These are phyloP conservation scores for Xylogone sp. DNA, from an alignment of 2,329 filamentous ascomycete species.

Conservation along the genomic window DNA sequence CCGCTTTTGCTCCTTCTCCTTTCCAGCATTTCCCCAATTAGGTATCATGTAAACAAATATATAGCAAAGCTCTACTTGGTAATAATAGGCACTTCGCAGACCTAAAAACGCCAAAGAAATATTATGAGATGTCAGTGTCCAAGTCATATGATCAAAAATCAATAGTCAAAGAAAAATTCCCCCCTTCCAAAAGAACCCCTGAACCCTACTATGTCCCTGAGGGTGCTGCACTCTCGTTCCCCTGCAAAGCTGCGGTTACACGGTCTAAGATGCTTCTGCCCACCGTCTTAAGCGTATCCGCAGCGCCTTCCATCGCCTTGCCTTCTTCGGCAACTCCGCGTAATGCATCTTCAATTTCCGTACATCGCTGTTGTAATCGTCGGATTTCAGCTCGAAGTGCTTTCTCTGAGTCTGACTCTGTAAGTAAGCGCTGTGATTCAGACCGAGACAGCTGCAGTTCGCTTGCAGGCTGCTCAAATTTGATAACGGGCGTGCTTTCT, in stretches of 20 bases:
- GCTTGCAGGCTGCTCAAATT: neutral
- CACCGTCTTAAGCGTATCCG: slow-evolving; percentile 16
- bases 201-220: neutral
- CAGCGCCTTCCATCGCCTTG: slow-evolving; percentile 20
- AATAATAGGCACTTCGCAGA: neutral
- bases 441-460: neutral
- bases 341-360: slow-evolving; percentile 20
- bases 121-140: neutral
- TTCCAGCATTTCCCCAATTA: neutral
- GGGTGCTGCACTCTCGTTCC: neutral
- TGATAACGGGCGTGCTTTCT: neutral
- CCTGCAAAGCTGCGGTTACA: slow-evolving; percentile 7
- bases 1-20: neutral
- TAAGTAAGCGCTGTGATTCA: neutral
- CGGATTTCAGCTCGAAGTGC: slow-evolving; percentile 21
- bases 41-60: neutral
- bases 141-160: neutral
- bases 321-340: slow-evolving; percentile 20
- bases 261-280: slow-evolving; percentile 17
- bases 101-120: neutral
- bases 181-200: too few relatives aligned
- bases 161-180: neutral
- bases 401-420: slow-evolving; percentile 6
- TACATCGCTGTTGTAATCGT: slow-evolving; percentile 20
- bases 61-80: neutral